Evolutionary conservation across 495 filamentous ascomycete species (phyloP), one percentile per base, ranked within the genome.

Genomic region (Hypomontagnella submonticulosa): DNA sequence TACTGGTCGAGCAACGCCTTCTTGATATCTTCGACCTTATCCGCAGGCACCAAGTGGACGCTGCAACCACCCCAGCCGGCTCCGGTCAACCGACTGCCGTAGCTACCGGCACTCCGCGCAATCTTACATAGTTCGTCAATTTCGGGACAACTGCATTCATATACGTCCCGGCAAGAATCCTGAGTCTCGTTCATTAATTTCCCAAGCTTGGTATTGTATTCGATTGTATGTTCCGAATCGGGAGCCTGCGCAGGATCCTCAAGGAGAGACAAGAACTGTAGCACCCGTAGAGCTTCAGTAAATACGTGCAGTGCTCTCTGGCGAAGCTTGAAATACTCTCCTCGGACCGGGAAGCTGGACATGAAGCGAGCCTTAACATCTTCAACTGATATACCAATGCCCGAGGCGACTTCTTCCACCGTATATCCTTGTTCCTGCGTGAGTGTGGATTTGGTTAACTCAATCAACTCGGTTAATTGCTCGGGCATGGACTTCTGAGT

Each of bases 21-120:
- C 72, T 85, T 91, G 19, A 99, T 89, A 36, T 78, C 87, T n/a
- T 92, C 88, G 1, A 97, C 90, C 77, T 90, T 94, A 57, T 92
- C 86, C 66, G 88, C 89, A 1, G 94, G 90, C 46, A 98, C 88
- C 57, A 99, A 84, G 76, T 99, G 96, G 48, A 99, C 94, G 42
- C 85, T 92, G 76, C 96, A 98, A 10, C 95, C 95, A 62, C 95
- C 95, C 95, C 95, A 99, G 23, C 95, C 95, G 12, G 95, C 95
- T 48, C 95, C 95, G 1, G 95, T 99, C 70, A 98, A 77, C 7
- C 95, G 84, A 66, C 89, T 91, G 16, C 95, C 96, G 76, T 90
- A 94, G 38, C 88, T 85, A 16, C 96, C 95, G 3, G 89, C 90
- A 41, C 78, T 78, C 10, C 87, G 83, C 1, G 95, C 94, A 65